A percentile compares a stretch with the other conserved stretches of the same genome.
Conservation (phyloP, 176 grass and related monocot genomes). For the Zoysia pacifica region DNA sequence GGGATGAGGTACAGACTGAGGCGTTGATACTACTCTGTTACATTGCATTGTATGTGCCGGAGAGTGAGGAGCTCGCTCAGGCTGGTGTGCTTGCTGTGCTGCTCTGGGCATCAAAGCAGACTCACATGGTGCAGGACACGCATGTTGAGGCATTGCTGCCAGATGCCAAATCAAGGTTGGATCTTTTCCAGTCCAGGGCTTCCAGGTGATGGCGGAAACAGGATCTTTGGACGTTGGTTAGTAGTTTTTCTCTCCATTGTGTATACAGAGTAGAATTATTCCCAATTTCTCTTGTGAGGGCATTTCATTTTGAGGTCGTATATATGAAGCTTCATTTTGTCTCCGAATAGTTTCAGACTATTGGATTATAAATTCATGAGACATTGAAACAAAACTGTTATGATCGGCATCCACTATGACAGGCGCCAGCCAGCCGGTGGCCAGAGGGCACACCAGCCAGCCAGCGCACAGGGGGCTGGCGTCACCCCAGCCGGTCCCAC, state of each 20-base stretch:
- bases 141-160: conserved; percentile 61
- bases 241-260: conserved; percentile 26
- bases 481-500: too few species aligned
- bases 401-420: too few species aligned
- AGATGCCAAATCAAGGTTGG: conserved; percentile 58
- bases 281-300: conserved; percentile 35
- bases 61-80: conserved; percentile 77
- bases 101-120: conserved; percentile 88
- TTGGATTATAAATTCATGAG: conserved; percentile 36
- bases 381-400: too few species aligned
- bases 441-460: too few species aligned
- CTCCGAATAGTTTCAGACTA: conserved; percentile 23
- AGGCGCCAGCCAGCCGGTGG: too few species aligned
- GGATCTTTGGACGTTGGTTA: conserved; percentile 25
- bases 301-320: conserved; percentile 33
- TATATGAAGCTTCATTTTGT: conserved; percentile 39
- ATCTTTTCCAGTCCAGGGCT: conserved; percentile 74
- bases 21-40: conserved; percentile 78
- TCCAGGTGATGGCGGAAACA: conserved; percentile 42
- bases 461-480: too few species aligned
- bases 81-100: conserved; percentile 71
- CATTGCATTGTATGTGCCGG: conserved; percentile 72
- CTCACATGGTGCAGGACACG: conserved; percentile 66
- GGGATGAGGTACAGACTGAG: conserved; percentile 75
- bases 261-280: conserved; percentile 40